phyloP scores from a whole-genome alignment of 345 rosid genomes.

The Salix dunnii region DNA sequence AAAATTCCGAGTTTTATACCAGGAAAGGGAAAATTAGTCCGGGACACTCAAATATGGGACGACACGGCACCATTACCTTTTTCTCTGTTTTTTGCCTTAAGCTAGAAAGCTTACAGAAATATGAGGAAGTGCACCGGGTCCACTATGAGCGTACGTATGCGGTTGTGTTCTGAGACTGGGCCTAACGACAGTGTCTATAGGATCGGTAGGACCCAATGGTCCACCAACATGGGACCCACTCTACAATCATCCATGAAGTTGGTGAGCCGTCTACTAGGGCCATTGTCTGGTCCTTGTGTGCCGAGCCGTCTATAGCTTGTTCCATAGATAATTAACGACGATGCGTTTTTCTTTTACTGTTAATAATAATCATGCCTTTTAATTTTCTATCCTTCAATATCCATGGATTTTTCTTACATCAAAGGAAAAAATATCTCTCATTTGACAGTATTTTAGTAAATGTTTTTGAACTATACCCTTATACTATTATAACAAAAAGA shows the following conservation, averaged over 20 bases:
- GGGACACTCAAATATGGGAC: no score
- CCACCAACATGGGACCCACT: background rate
- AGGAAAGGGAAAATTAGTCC: no score
- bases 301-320: background rate
- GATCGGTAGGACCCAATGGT: background rate
- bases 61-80: no score
- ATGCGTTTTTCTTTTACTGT: background rate
- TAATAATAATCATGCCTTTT: background rate
- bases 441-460: background rate
- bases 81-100: no score
- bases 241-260: background rate
- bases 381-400: background rate
- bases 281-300: background rate
- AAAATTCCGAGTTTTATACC: no score
- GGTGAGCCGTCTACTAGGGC: slow-evolving; percentile 5
- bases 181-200: slow-evolving; percentile 7
- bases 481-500: no score
- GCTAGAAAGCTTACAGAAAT: background rate
- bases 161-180: slow-evolving; percentile 2
- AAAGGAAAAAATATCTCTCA: background rate
- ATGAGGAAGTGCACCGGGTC: background rate
- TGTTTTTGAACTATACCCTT: no score
- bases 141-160: background rate
- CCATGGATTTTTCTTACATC: background rate
- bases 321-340: background rate